Evolutionary conservation across 225 moss, liverwort and hornwort genomes (phyloP).

Genomic region (Ulota crispa): DNA sequence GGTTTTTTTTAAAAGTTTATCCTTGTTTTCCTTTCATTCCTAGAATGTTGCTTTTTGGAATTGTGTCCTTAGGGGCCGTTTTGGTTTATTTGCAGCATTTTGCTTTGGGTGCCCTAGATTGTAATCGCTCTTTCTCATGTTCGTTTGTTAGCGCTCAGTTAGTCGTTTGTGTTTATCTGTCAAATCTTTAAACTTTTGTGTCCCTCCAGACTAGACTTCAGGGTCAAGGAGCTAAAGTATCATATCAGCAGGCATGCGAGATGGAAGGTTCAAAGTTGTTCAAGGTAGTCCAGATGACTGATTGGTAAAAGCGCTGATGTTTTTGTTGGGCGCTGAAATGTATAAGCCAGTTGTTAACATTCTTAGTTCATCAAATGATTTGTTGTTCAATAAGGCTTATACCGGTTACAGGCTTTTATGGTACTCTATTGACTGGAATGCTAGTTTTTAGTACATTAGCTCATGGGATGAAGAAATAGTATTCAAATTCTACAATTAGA

Average conservation of each 20-base stretch:
- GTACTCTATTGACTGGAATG: background rate
- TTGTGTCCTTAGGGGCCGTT: background rate
- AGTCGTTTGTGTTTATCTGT: background rate
- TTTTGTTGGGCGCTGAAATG: background rate
- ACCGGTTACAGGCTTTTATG: background rate
- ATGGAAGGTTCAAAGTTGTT: conserved; percentile 31
- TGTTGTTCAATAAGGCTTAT: background rate
- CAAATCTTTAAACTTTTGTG: background rate
- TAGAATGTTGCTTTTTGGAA: background rate
- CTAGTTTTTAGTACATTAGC: background rate
- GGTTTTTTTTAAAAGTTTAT: background rate
- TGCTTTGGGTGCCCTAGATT: background rate
- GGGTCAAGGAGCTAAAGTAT: conserved; percentile 57
- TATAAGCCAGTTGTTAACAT: background rate
- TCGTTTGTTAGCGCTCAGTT: background rate
- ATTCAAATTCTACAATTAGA: conserved; percentile 1
- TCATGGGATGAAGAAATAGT: background rate
- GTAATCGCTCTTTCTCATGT: background rate
- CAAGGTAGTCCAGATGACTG: conserved; percentile 34
- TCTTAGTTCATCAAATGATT: background rate
- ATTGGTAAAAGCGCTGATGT: background rate
- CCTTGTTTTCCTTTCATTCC: background rate
- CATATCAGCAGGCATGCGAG: conserved; percentile 54
- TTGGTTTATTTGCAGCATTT: background rate
- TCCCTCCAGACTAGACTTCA: conserved; percentile 56